These are phyloP conservation scores for Penicillium pancosmium DNA, from an alignment of 495 filamentous ascomycete species.

Conservation along the genomic window DNA sequence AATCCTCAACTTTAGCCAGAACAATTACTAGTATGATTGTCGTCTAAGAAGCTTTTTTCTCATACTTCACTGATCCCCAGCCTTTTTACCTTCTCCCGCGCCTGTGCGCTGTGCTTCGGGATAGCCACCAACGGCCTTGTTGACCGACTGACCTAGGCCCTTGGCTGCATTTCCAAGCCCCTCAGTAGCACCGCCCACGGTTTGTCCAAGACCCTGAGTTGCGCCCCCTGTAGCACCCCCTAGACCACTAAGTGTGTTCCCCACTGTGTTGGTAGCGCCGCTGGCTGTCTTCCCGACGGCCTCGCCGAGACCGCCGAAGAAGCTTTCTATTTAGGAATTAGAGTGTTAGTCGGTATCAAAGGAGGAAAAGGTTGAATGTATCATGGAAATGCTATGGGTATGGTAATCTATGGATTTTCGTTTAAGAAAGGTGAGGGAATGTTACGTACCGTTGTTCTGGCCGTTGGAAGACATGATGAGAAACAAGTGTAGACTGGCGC, in stretches of 20 bases:
- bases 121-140: slow-evolving; percentile 8
- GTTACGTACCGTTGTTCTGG: slow-evolving; percentile 8
- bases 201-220: slow-evolving; percentile 24
- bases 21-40: too few relatives aligned
- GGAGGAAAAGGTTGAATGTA: neutral
- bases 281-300: slow-evolving; percentile 21
- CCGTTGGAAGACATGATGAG: slow-evolving; percentile 10
- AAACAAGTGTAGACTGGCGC: too few relatives aligned
- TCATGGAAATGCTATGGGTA: neutral
- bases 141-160: slow-evolving; percentile 22
- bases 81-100: slow-evolving; percentile 6
- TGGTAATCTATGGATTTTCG: neutral
- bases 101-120: neutral
- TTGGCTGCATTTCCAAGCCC: slow-evolving; percentile 27
- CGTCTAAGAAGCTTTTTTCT: too few relatives aligned
- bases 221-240: slow-evolving; percentile 23
- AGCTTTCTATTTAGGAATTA: slow-evolving; percentile 12
- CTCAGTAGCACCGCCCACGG: slow-evolving; percentile 22
- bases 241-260: slow-evolving; percentile 21
- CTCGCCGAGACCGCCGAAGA: slow-evolving; percentile 23
- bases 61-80: slow-evolving; percentile 6
- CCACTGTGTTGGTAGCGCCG: slow-evolving; percentile 25
- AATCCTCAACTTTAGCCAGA: neutral
- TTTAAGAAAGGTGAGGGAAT: neutral
- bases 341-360: neutral